These are phyloP conservation scores for Ceratobasidium sp. DNA, from an alignment of 1,284 basidiomycete species.

Conservation along the genomic window DNA sequence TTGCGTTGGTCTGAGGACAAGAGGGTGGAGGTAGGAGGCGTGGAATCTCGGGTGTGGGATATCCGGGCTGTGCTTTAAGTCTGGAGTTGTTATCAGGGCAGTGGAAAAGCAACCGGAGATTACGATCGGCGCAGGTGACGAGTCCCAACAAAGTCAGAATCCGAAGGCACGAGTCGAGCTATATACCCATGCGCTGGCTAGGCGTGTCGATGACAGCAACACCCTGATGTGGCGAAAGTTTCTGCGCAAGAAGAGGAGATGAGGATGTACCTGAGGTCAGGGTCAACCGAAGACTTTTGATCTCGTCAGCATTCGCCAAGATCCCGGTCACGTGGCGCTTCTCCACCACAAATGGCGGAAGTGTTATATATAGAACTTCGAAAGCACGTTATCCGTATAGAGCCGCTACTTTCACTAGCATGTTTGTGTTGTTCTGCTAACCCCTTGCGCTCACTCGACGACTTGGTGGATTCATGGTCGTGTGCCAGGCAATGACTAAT, in stretches of 20 bases:
- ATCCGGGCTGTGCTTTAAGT: not conserved
- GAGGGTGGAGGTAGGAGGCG: not conserved
- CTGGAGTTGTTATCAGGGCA: not conserved
- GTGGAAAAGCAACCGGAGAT: not conserved
- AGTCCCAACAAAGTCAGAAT: not conserved
- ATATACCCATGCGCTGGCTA: conserved; percentile 11
- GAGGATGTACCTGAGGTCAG: conserved; percentile 12
- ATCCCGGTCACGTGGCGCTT: not conserved
- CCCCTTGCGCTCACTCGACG: not conserved
- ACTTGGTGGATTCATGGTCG: conserved; percentile 6
- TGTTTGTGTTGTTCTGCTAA: not conserved
- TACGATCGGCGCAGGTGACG: not conserved
- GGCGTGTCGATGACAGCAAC: not conserved
- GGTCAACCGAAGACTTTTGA: not conserved
- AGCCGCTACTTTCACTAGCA: not conserved
- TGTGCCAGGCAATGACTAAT: conserved; percentile 16
- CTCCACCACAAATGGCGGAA: not conserved
- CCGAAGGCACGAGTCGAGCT: not conserved
- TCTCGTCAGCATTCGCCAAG: not conserved
- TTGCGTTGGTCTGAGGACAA: not conserved
- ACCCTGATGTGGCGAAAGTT: not conserved
- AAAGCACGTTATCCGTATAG: not conserved
- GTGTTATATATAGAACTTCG: not conserved
- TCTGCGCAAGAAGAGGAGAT: not conserved
- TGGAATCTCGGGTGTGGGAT: not conserved